Evolutionary conservation across 192 early-diverging fungal species (phyloP).

Genomic region (Entomortierella beljakovae): DNA sequence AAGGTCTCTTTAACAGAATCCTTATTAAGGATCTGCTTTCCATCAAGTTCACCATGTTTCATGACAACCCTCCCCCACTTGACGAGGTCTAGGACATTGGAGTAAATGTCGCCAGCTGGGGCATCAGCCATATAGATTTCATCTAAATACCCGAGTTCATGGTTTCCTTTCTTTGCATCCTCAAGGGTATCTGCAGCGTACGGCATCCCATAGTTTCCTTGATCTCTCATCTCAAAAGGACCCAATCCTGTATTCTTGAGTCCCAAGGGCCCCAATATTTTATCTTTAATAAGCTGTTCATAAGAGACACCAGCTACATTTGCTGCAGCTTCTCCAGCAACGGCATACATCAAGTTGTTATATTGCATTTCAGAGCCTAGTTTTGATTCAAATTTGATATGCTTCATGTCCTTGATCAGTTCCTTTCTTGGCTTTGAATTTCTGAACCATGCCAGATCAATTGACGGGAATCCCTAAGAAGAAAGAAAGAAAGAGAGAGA

Average conservation of each 20-base stretch:
- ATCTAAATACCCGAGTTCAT: constrained; percentile 19
- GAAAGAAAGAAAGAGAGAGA: background rate
- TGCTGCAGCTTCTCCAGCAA: constrained; percentile 39
- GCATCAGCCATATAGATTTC: constrained; percentile 1
- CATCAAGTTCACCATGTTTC: constrained; percentile 3
- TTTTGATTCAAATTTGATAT: constrained; percentile 7
- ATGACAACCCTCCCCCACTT: constrained; percentile 10
- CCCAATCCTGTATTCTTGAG: constrained; percentile 21
- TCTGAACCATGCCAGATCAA: constrained; percentile 16
- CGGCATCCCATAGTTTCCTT: constrained; percentile 21
- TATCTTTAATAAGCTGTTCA: constrained; percentile 2
- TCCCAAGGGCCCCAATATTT: constrained; percentile 18
- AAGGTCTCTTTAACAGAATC: background rate
- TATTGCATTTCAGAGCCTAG: background rate
- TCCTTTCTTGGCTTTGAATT: background rate
- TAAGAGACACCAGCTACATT: constrained; percentile 19
- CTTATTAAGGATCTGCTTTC: constrained; percentile 25
- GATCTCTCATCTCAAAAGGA: constrained; percentile 11
- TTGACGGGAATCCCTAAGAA: constrained; percentile 1
- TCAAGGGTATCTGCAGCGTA: constrained; percentile 13
- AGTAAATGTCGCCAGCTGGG: constrained; percentile 22
- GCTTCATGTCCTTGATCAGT: constrained; percentile 14
- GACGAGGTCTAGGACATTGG: constrained; percentile 17
- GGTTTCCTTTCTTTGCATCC: constrained; percentile 33
- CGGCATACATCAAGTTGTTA: constrained; percentile 28